These are phyloP conservation scores for Podaxis sp. DNA, from an alignment of 768 basidiomycete genomes.

Conservation along the genomic window DNA sequence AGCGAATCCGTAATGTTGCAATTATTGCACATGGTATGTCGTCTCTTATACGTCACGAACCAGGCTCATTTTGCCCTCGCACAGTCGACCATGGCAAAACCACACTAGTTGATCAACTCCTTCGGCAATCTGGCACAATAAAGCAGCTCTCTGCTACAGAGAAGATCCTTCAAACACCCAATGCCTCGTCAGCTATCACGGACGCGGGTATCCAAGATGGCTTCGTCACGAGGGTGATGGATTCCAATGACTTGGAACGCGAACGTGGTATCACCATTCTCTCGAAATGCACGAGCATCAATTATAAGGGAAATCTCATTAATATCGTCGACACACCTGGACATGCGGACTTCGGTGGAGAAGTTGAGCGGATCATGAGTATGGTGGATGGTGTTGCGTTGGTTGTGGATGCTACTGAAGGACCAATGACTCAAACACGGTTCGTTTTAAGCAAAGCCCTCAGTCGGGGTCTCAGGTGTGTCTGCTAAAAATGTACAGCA, in stretches of 20 bases:
- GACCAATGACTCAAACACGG: constrained; percentile 59
- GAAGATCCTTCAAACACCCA: constrained; percentile 32
- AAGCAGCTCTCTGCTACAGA: constrained; percentile 36
- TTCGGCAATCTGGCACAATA: constrained; percentile 48
- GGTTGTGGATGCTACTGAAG: constrained; percentile 59
- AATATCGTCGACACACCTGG: constrained; percentile 64
- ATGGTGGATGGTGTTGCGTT: constrained; percentile 63
- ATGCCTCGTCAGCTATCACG: constrained; percentile 23
- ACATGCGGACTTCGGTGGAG: constrained; percentile 63
- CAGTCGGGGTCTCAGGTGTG: constrained; percentile 39
- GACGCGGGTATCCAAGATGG: constrained; percentile 25
- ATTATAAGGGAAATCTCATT: constrained; percentile 46
- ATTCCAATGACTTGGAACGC: constrained; percentile 52
- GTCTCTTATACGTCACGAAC: constrained; percentile 5
- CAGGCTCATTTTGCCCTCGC: not conserved
- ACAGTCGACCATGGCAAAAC: constrained; percentile 55
- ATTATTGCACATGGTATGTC: constrained; percentile 50
- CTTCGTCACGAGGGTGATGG: constrained; percentile 47
- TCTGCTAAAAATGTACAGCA: not conserved
- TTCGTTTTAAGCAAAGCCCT: constrained; percentile 50
- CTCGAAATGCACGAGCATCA: constrained; percentile 54
- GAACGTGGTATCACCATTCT: constrained; percentile 63
- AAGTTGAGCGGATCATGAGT: constrained; percentile 58
- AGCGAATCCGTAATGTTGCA: constrained; percentile 46
- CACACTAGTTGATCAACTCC: constrained; percentile 49